Percentiles rank a stretch among this genome's conserved stretches.
Evolutionary conservation across 768 basidiomycete species (phyloP).

Genomic region (Epithele typhae): DNA sequence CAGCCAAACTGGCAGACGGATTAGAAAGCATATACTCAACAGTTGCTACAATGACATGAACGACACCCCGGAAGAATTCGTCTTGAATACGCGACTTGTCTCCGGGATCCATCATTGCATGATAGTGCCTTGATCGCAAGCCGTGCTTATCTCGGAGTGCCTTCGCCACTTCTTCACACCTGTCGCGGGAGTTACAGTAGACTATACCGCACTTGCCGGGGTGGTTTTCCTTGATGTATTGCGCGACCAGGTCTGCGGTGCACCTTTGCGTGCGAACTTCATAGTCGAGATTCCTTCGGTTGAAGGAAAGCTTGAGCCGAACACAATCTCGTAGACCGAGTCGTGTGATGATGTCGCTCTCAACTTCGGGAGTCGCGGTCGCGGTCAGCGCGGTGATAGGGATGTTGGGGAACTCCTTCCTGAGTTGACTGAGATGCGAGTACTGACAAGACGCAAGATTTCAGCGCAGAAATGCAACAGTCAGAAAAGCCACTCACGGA

Average conservation of each 20-base stretch:
- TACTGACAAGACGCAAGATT: slow-evolving; percentile 55
- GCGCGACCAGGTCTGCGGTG: slow-evolving; percentile 53
- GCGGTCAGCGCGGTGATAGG: slow-evolving; percentile 98
- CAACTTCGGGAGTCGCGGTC: slow-evolving; percentile 78
- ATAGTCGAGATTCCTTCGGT: slow-evolving; percentile 89
- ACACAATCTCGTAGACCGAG: slow-evolving; percentile 58
- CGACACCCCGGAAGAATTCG: slow-evolving; percentile 70
- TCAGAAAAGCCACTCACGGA: slow-evolving; percentile 51
- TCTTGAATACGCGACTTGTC: slow-evolving; percentile 62
- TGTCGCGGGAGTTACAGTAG: slow-evolving; percentile 68
- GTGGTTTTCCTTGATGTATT: slow-evolving; percentile 61
- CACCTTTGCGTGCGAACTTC: slow-evolving; percentile 45
- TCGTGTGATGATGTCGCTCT: slow-evolving; percentile 72
- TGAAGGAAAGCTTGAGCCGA: slow-evolving; percentile 80
- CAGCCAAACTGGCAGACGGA: too few relatives aligned
- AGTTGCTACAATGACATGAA: slow-evolving; percentile 89
- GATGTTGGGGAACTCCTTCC: slow-evolving; percentile 68
- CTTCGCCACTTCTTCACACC: slow-evolving; percentile 79
- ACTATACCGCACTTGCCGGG: slow-evolving; percentile 71
- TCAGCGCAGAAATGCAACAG: too few relatives aligned
- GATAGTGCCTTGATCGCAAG: slow-evolving; percentile 74
- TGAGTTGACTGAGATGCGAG: slow-evolving; percentile 58
- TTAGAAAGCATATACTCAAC: too few relatives aligned
- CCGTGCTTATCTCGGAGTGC: slow-evolving; percentile 53
- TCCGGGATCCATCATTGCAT: slow-evolving; percentile 65